phyloP scores from a whole-genome alignment of 768 basidiomycete genomes.

The Melanogaster broomeanus region DNA sequence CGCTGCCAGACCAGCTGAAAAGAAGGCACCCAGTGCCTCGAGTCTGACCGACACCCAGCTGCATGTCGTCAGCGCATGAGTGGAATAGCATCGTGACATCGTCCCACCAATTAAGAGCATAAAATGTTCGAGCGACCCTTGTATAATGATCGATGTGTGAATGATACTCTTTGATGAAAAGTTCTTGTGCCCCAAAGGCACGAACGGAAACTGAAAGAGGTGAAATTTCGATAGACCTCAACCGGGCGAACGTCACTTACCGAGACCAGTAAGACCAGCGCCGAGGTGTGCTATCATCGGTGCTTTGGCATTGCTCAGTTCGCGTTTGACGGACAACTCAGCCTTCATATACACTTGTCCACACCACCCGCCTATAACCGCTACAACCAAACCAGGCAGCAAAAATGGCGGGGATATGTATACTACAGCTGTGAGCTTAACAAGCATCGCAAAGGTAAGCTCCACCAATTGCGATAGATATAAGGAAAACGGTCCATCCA shows the following conservation, averaged over 20 bases:
- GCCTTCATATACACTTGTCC: constrained; percentile 45
- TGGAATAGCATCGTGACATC: too few species aligned
- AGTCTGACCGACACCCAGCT: constrained; percentile 40
- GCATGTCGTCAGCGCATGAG: neutral
- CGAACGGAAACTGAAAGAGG: constrained; percentile 35
- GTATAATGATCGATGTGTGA: constrained; percentile 38
- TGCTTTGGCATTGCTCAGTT: constrained; percentile 25
- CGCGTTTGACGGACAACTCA: constrained; percentile 38
- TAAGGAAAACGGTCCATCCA: constrained; percentile 8
- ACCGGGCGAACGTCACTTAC: constrained; percentile 6
- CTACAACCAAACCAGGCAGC: constrained; percentile 23
- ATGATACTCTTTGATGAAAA: constrained; percentile 28
- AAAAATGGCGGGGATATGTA: constrained; percentile 20
- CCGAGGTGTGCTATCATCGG: constrained; percentile 16
- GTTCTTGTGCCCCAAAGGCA: constrained; percentile 38
- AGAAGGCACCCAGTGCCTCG: constrained; percentile 42
- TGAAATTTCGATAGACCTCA: neutral
- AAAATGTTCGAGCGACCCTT: constrained; percentile 25
- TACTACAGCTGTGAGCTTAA: neutral
- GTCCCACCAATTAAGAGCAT: constrained; percentile 29
- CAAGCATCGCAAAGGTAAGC: constrained; percentile 5
- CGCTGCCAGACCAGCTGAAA: constrained; percentile 28
- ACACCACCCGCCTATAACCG: constrained; percentile 31
- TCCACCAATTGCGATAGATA: neutral
- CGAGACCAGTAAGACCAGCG: constrained; percentile 12